Evolutionary conservation across 1,284 basidiomycete species (phyloP).

Genomic region (Ceratobasidium sp.): DNA sequence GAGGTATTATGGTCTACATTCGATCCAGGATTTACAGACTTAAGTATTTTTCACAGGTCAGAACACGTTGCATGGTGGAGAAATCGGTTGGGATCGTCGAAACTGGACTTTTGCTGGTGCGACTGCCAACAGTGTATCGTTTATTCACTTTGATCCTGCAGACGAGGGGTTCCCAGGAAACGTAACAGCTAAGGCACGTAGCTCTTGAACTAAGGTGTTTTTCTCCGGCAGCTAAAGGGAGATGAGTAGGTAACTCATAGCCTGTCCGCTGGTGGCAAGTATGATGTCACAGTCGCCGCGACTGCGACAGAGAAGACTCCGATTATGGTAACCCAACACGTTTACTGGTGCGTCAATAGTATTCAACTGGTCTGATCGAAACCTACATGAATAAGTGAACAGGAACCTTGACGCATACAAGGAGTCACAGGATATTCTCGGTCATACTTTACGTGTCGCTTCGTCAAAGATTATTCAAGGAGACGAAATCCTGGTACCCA

Average conservation of each 20-base stretch:
- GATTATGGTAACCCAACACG: conserved; percentile 62
- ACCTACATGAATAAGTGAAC: conserved; percentile 58
- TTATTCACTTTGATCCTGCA: conserved; percentile 61
- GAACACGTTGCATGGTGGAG: conserved; percentile 65
- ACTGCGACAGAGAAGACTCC: conserved; percentile 64
- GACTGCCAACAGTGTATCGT: conserved; percentile 61
- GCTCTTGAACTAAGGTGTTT: neutral
- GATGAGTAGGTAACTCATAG: conserved; percentile 64
- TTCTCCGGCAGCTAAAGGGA: neutral
- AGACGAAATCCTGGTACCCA: conserved; percentile 61
- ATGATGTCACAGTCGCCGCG: conserved; percentile 61
- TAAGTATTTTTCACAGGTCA: conserved; percentile 46
- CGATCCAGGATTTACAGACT: neutral
- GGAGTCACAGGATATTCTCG: conserved; percentile 58
- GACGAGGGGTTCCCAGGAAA: conserved; percentile 67
- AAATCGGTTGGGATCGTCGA: conserved; percentile 62
- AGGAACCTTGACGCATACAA: conserved; percentile 70
- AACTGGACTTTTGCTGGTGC: conserved; percentile 64
- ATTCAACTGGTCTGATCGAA: conserved; percentile 48
- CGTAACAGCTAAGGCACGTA: conserved; percentile 60
- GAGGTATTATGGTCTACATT: conserved; percentile 47
- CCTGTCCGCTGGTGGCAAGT: conserved; percentile 60
- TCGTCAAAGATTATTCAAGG: conserved; percentile 58
- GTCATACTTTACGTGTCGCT: conserved; percentile 57
- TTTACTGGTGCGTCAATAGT: conserved; percentile 58